Base-by-base conservation (phyloP, 2,329 filamentous ascomycete species). In the Hymenoscyphus albidus region DNA sequence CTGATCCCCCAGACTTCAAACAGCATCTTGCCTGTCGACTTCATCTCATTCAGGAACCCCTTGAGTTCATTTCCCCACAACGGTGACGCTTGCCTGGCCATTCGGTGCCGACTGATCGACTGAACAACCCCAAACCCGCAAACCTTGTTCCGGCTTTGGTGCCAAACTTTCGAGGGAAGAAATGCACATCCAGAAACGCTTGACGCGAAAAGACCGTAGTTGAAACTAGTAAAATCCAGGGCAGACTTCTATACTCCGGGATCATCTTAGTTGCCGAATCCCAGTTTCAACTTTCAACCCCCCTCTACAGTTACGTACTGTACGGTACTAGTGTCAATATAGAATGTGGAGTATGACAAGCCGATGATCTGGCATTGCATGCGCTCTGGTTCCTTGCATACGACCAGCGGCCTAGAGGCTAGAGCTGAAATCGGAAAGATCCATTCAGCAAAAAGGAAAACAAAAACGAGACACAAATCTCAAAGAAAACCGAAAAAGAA, bases 331-430 rank as follows among this genome's bases (percentile, higher is more conserved):
- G 35, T 35, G 5, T 6, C 35, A 51, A 22, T 18, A 1, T 22
- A n/a, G 6, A 27, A 51, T 51, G 44, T 51, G 44, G 44, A 51
- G 44, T 27, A n/a, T 22, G 18, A 51, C 44, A 51, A n/a, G 42
- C 22, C 44, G 18, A 51, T 51, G 44, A 51, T 51, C 44, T 51
- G 44, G 44, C 44, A 51, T 51, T 51, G 44, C 44, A 51, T 22
- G 44, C 27, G 44, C 44, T n/a, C 10, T 51, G 44, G 44, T 51
- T 51, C 44, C 44, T 51, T 51, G 44, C 44, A 51, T 51, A 22
- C 18, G n/a, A 51, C n/a, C n/a, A 27, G 22, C 18, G 22, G 9
- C 44, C 44, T 51, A 51, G 44, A 51, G 9, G 18, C 44, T 51
- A 51, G 44, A 51, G 44, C 44, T 51, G 44, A 22, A 27, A 51